Percentiles rank a stretch among this genome's conserved stretches.
phyloP scores from a whole-genome alignment of 1,139 yeast genomes.

The Geotrichum klebahnii region DNA sequence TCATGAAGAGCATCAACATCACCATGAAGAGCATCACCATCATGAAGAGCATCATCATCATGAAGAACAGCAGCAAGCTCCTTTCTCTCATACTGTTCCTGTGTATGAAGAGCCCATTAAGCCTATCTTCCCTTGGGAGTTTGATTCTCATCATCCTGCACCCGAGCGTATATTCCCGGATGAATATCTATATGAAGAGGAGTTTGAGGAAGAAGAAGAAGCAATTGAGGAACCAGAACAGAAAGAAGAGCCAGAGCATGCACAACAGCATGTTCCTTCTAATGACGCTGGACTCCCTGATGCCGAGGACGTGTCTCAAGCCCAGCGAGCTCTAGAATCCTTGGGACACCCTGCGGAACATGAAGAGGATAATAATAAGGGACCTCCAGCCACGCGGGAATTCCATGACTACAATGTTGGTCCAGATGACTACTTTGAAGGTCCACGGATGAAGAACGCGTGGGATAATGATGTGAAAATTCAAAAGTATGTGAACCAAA shows the following conservation, averaged over 20 bases:
- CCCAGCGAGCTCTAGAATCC: conserved; percentile 7
- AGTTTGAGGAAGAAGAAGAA: conserved; percentile 13
- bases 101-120: conserved; percentile 14
- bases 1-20: too few species aligned
- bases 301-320: conserved; percentile 13
- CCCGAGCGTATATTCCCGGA: conserved; percentile 27
- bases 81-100: conserved; percentile 13
- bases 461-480: conserved; percentile 27
- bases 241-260: neutral
- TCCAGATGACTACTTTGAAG: conserved; percentile 2
- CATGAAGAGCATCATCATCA: too few species aligned
- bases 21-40: too few species aligned
- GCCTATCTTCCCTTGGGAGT: conserved; percentile 24
- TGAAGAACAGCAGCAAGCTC: neutral
- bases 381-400: conserved; percentile 11
- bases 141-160: neutral
- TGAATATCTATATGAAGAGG: conserved; percentile 18
- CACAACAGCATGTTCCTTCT: conserved; percentile 1
- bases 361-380: neutral
- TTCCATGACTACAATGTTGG: conserved; percentile 20
- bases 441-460: conserved; percentile 20
- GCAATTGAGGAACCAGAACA: conserved; percentile 4
- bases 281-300: conserved; percentile 16
- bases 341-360: neutral
- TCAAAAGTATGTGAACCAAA: conserved; percentile 19